Base-by-base conservation (phyloP, 106 monocot genomes). In the Dendrobium officinale region DNA sequence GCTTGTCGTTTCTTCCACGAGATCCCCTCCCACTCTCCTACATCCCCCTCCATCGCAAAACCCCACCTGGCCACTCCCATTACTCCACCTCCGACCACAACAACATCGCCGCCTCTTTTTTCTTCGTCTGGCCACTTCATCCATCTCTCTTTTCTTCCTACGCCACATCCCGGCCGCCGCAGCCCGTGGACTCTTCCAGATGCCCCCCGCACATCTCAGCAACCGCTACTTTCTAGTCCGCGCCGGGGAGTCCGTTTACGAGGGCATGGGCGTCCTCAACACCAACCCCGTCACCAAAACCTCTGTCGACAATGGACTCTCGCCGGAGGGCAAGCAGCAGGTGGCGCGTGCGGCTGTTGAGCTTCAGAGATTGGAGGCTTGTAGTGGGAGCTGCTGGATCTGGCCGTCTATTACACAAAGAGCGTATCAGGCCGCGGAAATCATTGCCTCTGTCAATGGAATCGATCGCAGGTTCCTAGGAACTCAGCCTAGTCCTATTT, bases 161-260 rank as follows among this genome's bases (percentile, higher is more conserved):
- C 54, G 31, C 67, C 42, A 49, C 61, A 7, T n/a, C 58, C 44
- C 78, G 44, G 37, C 81, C 16, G 66, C 86, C 72, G 49, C n/a
- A 58, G 24, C 86, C n/a, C 86, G 85, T 15, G 86, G 86, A 22
- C 89, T 89, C 72, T 87, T 87, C 80, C 86, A 77, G 68, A 89
- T 89, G 86, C 89, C 89, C 1, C 89, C 89, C 6, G 41, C 78
- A 41, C 81, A 74, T 40, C 86, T 81, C 56, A 79, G 67, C 24
- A 77, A 79, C 73, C 82, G 90, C 47, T 96, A 96, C 84, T 96
- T 86, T 86, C 82, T 96, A 45, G 93, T 96, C 42, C 93, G 96
- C 64, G 83, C 96, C 20, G 96, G 96, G 54, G 90, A 96, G 82
- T 96, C 96, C 67, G 87, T 82, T 79, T 96, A 87, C 89, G 96